Percentiles rank a stretch among this genome's conserved stretches.
Conservation (phyloP, 441 rosid species). For the Capsella rubella region DNA sequence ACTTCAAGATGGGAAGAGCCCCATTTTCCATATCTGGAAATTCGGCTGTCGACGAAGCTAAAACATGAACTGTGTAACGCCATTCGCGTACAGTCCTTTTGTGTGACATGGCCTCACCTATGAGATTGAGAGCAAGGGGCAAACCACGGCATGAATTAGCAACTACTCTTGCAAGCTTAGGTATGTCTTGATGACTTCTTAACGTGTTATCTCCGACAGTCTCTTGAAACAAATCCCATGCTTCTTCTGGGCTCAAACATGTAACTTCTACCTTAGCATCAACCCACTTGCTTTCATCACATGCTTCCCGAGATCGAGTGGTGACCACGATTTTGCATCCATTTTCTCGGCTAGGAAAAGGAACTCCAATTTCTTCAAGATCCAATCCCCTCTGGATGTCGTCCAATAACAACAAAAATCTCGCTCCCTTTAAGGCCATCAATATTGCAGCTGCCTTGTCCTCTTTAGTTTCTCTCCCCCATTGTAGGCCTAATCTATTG, state of each 20-base stretch:
- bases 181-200: conserved; percentile 9
- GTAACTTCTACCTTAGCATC: conserved; percentile 10
- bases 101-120: conserved; percentile 34
- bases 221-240: conserved; percentile 29
- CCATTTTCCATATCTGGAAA: not conserved
- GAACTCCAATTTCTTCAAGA: conserved; percentile 4
- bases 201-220: conserved; percentile 26
- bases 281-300: conserved; percentile 35
- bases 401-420: conserved; percentile 20
- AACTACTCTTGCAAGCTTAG: conserved; percentile 5
- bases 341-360: not conserved
- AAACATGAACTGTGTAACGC: not conserved
- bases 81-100: conserved; percentile 19
- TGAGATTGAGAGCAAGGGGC: conserved; percentile 43
- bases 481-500: not conserved
- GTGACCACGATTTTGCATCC: conserved; percentile 41
- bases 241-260: conserved; percentile 28
- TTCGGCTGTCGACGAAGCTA: not conserved
- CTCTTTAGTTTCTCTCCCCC: not conserved
- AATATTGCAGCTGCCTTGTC: not conserved
- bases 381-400: not conserved
- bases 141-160: conserved; percentile 27
- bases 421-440: not conserved
- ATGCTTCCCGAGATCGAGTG: conserved; percentile 35
- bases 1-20: not conserved